Conservation (phyloP, 768 basidiomycete genomes). For the Mycena rebaudengoi region DNA sequence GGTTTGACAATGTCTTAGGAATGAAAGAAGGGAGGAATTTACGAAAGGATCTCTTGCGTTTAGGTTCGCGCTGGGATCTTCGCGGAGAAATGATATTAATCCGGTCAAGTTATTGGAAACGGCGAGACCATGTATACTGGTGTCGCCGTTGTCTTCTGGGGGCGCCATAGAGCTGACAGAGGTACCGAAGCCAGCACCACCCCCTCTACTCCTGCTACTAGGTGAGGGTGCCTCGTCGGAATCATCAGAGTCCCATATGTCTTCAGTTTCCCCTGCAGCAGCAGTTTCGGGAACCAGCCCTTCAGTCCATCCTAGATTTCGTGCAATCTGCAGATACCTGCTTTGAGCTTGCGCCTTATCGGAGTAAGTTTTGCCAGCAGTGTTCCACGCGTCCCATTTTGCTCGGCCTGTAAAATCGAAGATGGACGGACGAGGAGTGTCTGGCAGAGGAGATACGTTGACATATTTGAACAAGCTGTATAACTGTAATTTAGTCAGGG, state of each 20-base stretch:
- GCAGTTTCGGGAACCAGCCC: slow-evolving; percentile 18
- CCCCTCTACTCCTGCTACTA: slow-evolving; percentile 37
- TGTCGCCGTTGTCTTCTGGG: slow-evolving; percentile 44
- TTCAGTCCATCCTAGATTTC: slow-evolving; percentile 72
- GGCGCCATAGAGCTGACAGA: slow-evolving; percentile 68
- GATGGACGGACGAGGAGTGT: slow-evolving; percentile 69
- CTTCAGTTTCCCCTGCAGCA: slow-evolving; percentile 28
- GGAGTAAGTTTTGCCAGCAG: slow-evolving; percentile 57
- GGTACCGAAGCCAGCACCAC: slow-evolving; percentile 64
- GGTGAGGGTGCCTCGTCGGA: slow-evolving; percentile 35
- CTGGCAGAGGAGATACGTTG: slow-evolving; percentile 65
- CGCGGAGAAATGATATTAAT: slow-evolving; percentile 53
- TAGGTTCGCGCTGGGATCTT: slow-evolving; percentile 54
- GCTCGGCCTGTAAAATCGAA: slow-evolving; percentile 84
- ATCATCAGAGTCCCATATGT: slow-evolving; percentile 57
- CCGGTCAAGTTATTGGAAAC: slow-evolving; percentile 60
- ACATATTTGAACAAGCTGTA: slow-evolving; percentile 86
- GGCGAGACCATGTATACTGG: slow-evolving; percentile 68
- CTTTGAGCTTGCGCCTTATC: slow-evolving; percentile 59
- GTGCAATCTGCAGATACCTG: slow-evolving; percentile 76
- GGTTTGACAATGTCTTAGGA: slow-evolving; percentile 6
- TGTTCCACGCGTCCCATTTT: slow-evolving; percentile 89
- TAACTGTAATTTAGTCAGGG: slow-evolving; percentile 63
- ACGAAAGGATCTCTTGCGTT: slow-evolving; percentile 80
- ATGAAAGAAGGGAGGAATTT: slow-evolving; percentile 36